Evolutionary conservation across 75 land plant genomes (phyloP).

Genomic region (Gnetum montanum): DNA sequence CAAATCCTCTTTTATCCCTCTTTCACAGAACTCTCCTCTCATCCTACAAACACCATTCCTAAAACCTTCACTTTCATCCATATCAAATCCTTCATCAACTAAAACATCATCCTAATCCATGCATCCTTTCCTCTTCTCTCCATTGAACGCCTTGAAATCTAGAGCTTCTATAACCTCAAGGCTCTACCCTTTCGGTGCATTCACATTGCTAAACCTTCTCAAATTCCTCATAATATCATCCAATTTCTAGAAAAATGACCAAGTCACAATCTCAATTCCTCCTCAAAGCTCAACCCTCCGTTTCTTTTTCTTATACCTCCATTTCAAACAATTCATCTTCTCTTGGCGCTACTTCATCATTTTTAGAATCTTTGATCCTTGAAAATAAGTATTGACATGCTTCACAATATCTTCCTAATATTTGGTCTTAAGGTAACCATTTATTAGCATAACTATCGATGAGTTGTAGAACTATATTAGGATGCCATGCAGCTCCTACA

Average conservation of each 20-base stretch:
- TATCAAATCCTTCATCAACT: conserved; percentile 2
- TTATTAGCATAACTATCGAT: conserved; percentile 13
- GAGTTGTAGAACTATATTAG: conserved; percentile 8
- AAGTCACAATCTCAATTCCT: conserved; percentile 3
- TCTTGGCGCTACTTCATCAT: conserved; percentile 35
- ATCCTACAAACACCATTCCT: not conserved
- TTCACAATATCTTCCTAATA: conserved; percentile 34
- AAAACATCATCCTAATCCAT: conserved; percentile 4
- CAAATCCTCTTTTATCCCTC: not conserved
- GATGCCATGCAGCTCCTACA: conserved; percentile 8
- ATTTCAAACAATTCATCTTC: conserved; percentile 35
- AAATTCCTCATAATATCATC: conserved; percentile 12
- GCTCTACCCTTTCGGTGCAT: not conserved
- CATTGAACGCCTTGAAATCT: conserved; percentile 6
- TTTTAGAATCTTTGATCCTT: conserved; percentile 19
- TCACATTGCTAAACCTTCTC: conserved; percentile 1
- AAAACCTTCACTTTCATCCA: not conserved
- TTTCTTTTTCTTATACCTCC: conserved; percentile 20
- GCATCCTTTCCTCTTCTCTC: conserved; percentile 6
- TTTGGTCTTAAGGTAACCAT: conserved; percentile 22
- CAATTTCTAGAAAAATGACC: conserved; percentile 11
- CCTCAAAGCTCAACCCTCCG: conserved; percentile 1
- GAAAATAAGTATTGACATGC: conserved; percentile 18
- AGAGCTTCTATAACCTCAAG: conserved; percentile 4
- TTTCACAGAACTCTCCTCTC: not conserved